Conservation (phyloP, 805 yeast species). For the Sugiyamaella qingdaonensis region DNA sequence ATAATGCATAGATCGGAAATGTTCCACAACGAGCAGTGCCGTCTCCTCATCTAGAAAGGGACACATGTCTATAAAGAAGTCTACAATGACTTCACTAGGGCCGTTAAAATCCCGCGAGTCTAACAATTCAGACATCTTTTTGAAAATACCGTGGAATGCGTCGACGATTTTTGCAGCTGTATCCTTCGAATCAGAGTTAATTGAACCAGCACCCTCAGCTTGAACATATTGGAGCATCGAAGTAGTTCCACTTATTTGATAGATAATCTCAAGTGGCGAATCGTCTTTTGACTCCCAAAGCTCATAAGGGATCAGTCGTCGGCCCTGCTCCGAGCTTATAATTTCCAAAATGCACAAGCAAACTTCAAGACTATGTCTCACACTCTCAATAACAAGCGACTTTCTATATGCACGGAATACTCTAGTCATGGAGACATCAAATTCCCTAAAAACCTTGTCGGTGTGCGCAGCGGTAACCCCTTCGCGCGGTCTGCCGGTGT, state of each 20-base stretch:
- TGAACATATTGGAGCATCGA: neutral
- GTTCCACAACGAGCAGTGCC: conserved; percentile 44
- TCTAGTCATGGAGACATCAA: conserved; percentile 28
- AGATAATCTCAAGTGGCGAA: conserved; percentile 40
- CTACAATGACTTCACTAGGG: conserved; percentile 41
- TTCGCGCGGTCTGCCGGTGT: neutral
- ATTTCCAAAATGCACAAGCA: conserved; percentile 39
- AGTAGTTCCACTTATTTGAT: conserved; percentile 9
- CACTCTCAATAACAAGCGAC: conserved; percentile 36
- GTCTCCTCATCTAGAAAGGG: conserved; percentile 36
- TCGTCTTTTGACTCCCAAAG: conserved; percentile 28
- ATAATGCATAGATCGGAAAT: conserved; percentile 44
- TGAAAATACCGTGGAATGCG: conserved; percentile 35
- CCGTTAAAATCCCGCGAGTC: conserved; percentile 37
- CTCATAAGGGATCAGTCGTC: conserved; percentile 26
- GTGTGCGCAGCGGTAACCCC: neutral
- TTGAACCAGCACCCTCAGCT: neutral
- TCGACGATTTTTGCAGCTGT: conserved; percentile 19
- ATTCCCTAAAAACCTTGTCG: neutral
- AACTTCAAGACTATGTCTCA: conserved; percentile 39
- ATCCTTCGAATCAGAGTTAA: conserved; percentile 18
- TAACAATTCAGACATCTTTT: conserved; percentile 33
- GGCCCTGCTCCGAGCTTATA: conserved; percentile 33
- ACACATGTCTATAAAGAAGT: conserved; percentile 39
- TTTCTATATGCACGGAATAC: conserved; percentile 36